Base-by-base conservation (phyloP, 108 stramenopile genomes). In the Ochromonas danica region DNA sequence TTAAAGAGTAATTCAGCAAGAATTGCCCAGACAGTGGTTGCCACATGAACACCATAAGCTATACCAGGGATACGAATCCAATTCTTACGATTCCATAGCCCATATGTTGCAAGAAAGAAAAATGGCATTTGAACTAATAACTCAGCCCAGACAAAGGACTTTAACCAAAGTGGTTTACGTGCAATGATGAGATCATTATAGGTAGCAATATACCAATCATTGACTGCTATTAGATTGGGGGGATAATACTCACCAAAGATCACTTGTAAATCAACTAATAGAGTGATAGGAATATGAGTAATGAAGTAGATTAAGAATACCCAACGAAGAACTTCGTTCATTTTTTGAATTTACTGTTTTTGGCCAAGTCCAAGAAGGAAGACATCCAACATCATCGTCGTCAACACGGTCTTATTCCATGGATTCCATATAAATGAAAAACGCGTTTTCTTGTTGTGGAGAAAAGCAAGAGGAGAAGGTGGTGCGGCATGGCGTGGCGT, bases 221-320 rank as follows among this genome's bases (percentile, higher is more conserved):
- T 84, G 0, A 91, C 35, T 81, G 92, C 84, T 42, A 72, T 81
- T n/a, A 91, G 61, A 0, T 72, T 30, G 61, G 83, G 80, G 1
- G 91, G 92, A 80, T 92, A 92, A 60, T 62, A 88, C 51, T 77
- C 62, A 2, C 89, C 88, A 40, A 92, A 86, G 0, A 88, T 42
- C 2, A 85, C 91, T 82, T 94, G 93, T 0, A 83, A 86, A 62
- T 94, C 93, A 3, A 94, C 79, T 40, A 87, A 43, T 0, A 93
- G 41, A 22, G 93, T 94, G 36, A 92, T 92, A 10, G 92, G 92
- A 43, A 94, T 91, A 62, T 94, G 93, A 0, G 91, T 91, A 31
- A 75, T 71, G 77, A 94, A 94, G 79, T 91, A 94, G 43, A 70
- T 6, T 1, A 92, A 80, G 80, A 90, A 92, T 41, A 89, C 89